Base-by-base conservation (phyloP, 148 eudicot genomes). In the Rheum nobile region DNA sequence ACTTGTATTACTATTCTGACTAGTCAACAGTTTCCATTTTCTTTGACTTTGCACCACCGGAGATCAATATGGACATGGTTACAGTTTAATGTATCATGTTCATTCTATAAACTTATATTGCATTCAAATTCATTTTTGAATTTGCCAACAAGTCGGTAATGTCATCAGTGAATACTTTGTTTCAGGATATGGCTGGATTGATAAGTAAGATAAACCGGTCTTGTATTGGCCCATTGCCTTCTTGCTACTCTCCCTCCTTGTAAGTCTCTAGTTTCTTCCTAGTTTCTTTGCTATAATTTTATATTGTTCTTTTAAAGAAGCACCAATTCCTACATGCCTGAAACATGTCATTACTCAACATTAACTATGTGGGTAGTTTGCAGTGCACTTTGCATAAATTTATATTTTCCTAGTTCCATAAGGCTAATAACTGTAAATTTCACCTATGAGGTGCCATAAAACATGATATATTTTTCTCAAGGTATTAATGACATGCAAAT, bases 161-260 rank as follows among this genome's bases (percentile, higher is more conserved):
- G 42, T 50, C 67, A 16, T 22, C 9, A 44, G 44, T 74, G 72
- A 44, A 54, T 19, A n/a, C 57, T 71, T 77, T 72, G 73, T 86
- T 80, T 69, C 87, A 95, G 99, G 99, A 95, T 83, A 95, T 95
- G 99, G 96, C 99, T 26, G 99, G 99, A 78, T 79, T 95, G 77
- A 95, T 95, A 79, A 95, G 97, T 78, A 95, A 95, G 89, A 88
- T 95, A 78, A 91, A 95, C 79, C 83, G 99, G 72, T 92, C 97
- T 6, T 95, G 92, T 42, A 95, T 95, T 75, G 99, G 99, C 73
- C 99, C 99, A 72, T 71, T 95, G 80, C 99, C 99, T 78, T 83
- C 97, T 22, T 95, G 99, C 77, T 95, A 91, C 71, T 95, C 99
- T 78, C 93, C 97, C 34, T 85, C 97, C 77, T 73, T 95, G 99